Base-by-base conservation (phyloP, 805 yeast genomes). In the Zygoascus bituminiphila region DNA sequence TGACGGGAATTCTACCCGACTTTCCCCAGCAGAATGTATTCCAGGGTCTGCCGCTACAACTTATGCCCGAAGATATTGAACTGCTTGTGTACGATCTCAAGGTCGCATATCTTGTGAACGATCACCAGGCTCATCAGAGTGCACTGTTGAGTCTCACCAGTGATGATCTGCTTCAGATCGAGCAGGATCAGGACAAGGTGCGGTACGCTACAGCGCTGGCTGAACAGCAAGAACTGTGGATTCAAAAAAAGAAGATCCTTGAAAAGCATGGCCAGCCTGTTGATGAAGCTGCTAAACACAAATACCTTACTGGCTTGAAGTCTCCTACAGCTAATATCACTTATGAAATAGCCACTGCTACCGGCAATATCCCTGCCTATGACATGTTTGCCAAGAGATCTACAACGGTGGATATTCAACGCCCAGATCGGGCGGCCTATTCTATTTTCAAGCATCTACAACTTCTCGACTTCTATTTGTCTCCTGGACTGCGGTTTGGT, bases 21-120 rank as follows among this genome's bases (percentile, higher is more conserved):
- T 88, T 89, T n/a, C 93, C 97, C 1, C 98, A 93, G 62, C 98
- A 91, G 60, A 88, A 88, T 59, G 71, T 81, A n/a, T 84, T 89
- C 58, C 68, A 87, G 37, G 94, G 96, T 0, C 65, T 89, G 2
- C 98, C 98, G 0, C 64, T 93, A 45, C 78, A 79, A 57, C 67
- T 91, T 40, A 73, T 79, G 65, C 64, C 77, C 0, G 94, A 86
- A 63, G 98, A 91, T 58, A 78, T 81, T 0, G 52, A 78, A 9
- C 85, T 85, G 78, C 67, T 88, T 24, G 69, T 82, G 7, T 66
- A 68, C 4, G 57, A 66, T 5, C 67, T 68, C 0, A 57, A 62
- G 17, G 79, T 74, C 0, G 67, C 63, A 1, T 56, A 68, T 2
- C 57, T 82, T 2, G 71, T 75, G 0, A 77, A 74, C 49, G 71